Evolutionary conservation across 352 stramenopile species (phyloP), one percentile per base, ranked within the genome.

Genomic region (Globisporangium uncinulatum): DNA sequence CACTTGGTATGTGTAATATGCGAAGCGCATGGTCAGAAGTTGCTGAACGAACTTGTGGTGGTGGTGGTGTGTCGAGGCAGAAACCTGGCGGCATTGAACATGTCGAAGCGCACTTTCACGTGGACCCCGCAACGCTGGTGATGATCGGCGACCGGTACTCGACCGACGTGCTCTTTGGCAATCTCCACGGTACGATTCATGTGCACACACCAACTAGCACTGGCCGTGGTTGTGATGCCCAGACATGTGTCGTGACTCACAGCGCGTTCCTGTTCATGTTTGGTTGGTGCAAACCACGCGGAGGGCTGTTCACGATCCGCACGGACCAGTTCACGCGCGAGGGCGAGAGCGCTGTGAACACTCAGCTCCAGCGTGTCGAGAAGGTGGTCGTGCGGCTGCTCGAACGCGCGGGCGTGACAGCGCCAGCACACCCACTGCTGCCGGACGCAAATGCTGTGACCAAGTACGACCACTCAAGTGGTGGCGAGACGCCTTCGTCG

Each of bases 111-210:
- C 87, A 97, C 59, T 98, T 98, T 69, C 66, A 66, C 19, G 71
- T 86, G 6, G 70, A 86, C n/a, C 76, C 77, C 5, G 37, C 90
- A 29, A 71, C 79, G 57, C 76, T 99, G 31, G 92, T 97, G 54
- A 96, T 99, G 75, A 88, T 99, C 50, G 97, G 97, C 17, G 97
- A 99, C 75, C 80, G 97, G 44, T 90, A 98, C 59, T 91, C 98
- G 48, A 99, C 96, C 0, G 97, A 99, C 76, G 80, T 99, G 46
- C 83, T 99, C 13, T 99, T 99, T 73, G 97, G 95, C 29, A 99
- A 99, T 66, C 71, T 98, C 1, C 80, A 98, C 69, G 85, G 83
- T 91, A 36, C 55, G 62, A 10, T 54, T 3, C 7, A n/a, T 3
- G 14, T 34, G 49, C 14, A 34, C n/a, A 19, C n/a, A 24, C 4